Base-by-base conservation (phyloP, 306 rosid genomes). In the Vigna unguiculata region DNA sequence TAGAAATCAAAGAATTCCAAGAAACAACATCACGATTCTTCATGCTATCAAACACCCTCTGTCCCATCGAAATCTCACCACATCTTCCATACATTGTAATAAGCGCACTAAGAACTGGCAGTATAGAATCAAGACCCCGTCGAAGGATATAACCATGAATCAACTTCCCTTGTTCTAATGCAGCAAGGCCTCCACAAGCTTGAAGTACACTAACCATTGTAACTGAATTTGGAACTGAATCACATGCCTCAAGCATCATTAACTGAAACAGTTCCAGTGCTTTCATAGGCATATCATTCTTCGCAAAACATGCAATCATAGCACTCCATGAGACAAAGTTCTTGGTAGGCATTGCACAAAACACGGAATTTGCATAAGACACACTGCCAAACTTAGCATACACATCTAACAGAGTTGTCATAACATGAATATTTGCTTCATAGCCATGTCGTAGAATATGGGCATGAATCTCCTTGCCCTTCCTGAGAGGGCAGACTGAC, bases 121-220 rank as follows among this genome's bases (percentile, higher is more conserved):
- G 72, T 72, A 85, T 91, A 13, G 97, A 90, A 87, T 91, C 96
- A 71, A 94, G 96, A 58, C 94, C 94, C 77, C 96, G 88, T 82
- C 98, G 83, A 81, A 94, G 97, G 60, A 94, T 83, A 83, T 86
- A 94, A 16, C 86, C 93, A 80, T 94, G 98, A 64, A 94, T 87
- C 71, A 94, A 71, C 86, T 84, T 94, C 79, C 98, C 98, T 67
- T 83, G 89, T 85, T 90, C 93, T 52, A 94, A 71, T 32, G 98
- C 93, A 70, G 91, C 81, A 76, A 94, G 90, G 59, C 90, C 87
- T 43, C 91, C 89, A 80, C 98, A 94, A 51, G 96, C 91, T 78
- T 91, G 98, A 86, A 94, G 89, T 75, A 91, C 93, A n/a, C 89
- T 91, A 46, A 94, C 96, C 98, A 94, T 94, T 41, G 98, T 94